Conservation (phyloP, 805 yeast genomes). For the Diddensiella caesifluorescens region DNA sequence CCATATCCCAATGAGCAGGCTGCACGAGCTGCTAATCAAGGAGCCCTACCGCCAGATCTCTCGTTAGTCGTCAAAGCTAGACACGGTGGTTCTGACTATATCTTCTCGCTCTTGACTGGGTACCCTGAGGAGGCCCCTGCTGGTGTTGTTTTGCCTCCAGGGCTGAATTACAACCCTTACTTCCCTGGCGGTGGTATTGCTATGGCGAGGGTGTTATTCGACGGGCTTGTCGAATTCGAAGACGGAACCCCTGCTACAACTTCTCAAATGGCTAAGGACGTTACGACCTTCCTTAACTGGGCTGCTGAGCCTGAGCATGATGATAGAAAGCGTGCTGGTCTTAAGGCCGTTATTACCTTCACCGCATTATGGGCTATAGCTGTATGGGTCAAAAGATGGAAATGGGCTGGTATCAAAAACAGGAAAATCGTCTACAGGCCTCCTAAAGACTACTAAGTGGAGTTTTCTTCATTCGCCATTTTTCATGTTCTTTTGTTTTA, state of each 20-base stretch:
- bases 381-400: conserved; percentile 93
- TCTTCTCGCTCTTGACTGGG: conserved; percentile 92
- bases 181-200: conserved; percentile 99
- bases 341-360: conserved; percentile 79
- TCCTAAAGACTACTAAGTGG: conserved; percentile 57
- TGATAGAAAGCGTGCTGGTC: conserved; percentile 94
- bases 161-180: conserved; percentile 97
- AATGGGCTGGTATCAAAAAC: conserved; percentile 94
- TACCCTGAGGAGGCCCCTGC: conserved; percentile 99
- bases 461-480: neutral
- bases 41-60: conserved; percentile 97
- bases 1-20: conserved; percentile 98
- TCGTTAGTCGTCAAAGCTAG: conserved; percentile 97
- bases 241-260: conserved; percentile 99
- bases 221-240: conserved; percentile 95
- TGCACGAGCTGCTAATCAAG: conserved; percentile 99
- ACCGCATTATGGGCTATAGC: conserved; percentile 76
- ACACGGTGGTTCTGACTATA: conserved; percentile 96
- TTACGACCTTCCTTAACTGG: conserved; percentile 93
- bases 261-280: conserved; percentile 99
- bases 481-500: conserved; percentile 1
- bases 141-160: conserved; percentile 88
- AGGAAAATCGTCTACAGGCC: conserved; percentile 92
- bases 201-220: conserved; percentile 97
- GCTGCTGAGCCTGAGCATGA: conserved; percentile 98